Evolutionary conservation across 2,329 filamentous ascomycete genomes (phyloP).

Genomic region (Dactylellina drechsleri): DNA sequence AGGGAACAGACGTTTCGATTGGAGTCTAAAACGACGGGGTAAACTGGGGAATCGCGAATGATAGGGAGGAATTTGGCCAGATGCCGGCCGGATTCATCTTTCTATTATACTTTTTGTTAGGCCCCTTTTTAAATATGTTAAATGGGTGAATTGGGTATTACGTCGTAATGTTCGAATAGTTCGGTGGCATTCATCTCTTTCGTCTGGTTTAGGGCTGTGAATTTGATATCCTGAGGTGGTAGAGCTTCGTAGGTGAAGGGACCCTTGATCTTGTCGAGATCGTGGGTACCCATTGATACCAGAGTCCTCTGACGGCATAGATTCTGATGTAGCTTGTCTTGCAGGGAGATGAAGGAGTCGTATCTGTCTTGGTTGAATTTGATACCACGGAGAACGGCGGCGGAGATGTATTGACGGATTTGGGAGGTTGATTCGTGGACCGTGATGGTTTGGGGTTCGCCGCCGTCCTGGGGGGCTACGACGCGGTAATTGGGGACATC

Average conservation of each 20-base stretch:
- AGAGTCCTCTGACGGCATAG: constrained; percentile 90
- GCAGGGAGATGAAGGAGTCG: constrained; percentile 95
- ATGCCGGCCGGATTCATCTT: constrained; percentile 75
- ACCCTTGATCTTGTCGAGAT: constrained; percentile 89
- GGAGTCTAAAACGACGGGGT: constrained; percentile 93
- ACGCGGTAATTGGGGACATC: constrained; percentile 82
- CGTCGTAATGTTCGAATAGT: constrained; percentile 91
- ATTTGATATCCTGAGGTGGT: constrained; percentile 89
- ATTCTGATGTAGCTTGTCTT: constrained; percentile 98
- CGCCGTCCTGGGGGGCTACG: constrained; percentile 73
- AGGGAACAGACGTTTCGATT: constrained; percentile 88
- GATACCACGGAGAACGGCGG: constrained; percentile 87
- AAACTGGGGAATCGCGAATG: constrained; percentile 90
- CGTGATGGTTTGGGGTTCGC: constrained; percentile 80
- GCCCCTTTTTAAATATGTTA: background rate
- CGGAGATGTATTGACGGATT: constrained; percentile 87
- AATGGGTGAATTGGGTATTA: constrained; percentile 58
- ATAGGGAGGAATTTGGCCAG: constrained; percentile 91
- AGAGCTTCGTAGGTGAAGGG: constrained; percentile 97
- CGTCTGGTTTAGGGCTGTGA: constrained; percentile 88
- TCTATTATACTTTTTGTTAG: constrained; percentile 64
- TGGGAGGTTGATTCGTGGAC: constrained; percentile 77
- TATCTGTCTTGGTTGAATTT: constrained; percentile 91
- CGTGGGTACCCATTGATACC: constrained; percentile 97
- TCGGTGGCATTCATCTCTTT: constrained; percentile 87